phyloP scores from a whole-genome alignment of 805 yeast genomes.

The Starmerella ratchasimensis region DNA sequence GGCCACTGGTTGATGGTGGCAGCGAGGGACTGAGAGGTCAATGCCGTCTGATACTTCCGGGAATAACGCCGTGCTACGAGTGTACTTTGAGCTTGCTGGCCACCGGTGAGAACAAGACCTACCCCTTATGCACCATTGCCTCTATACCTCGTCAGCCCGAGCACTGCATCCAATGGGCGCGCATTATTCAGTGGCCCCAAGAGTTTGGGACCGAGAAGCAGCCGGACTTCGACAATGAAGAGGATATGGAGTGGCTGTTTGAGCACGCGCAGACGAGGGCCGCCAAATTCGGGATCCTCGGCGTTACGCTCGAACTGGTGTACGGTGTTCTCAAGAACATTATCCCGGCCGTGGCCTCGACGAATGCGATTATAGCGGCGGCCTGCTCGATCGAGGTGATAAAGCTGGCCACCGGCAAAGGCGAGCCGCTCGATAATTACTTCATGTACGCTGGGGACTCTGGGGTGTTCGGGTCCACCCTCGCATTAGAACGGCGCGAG shows the following conservation, averaged over 20 bases:
- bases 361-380: constrained; percentile 85
- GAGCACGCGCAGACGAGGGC: constrained; percentile 48
- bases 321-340: constrained; percentile 84
- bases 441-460: constrained; percentile 80
- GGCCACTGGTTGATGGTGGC: constrained; percentile 83
- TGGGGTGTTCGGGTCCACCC: constrained; percentile 63
- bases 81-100: constrained; percentile 67
- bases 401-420: constrained; percentile 58
- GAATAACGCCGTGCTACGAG: constrained; percentile 80
- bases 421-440: constrained; percentile 57
- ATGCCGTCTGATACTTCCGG: constrained; percentile 72
- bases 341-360: constrained; percentile 87
- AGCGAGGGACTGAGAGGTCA: constrained; percentile 93
- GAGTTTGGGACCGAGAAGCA: constrained; percentile 24
- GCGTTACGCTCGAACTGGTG: constrained; percentile 57
- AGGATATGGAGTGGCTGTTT: constrained; percentile 52
- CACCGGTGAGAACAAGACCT: constrained; percentile 35
- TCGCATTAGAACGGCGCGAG: constrained; percentile 43
- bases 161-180: constrained; percentile 88
- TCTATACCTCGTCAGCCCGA: constrained; percentile 89
- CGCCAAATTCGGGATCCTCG: constrained; percentile 43
- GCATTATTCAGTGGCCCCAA: constrained; percentile 57
- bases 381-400: constrained; percentile 76
- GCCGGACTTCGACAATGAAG: constrained; percentile 57
- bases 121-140: constrained; percentile 88